Evolutionary conservation across 148 eudicot genomes (phyloP).

Genomic region (Camellia japonica): DNA sequence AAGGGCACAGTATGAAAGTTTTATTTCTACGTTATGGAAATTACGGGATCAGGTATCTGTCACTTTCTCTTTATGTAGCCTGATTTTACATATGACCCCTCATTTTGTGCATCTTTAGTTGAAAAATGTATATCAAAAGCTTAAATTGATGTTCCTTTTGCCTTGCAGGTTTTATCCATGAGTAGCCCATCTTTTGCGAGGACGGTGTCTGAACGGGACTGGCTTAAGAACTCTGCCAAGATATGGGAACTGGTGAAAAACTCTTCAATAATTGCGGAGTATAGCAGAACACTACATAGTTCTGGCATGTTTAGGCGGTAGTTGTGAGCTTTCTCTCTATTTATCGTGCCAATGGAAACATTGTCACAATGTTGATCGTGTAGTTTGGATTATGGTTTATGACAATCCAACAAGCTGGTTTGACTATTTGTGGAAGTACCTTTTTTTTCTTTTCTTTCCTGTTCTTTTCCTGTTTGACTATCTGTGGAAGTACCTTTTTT

Average conservation of each 20-base stretch:
- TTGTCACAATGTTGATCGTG: neutral
- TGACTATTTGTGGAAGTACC: neutral
- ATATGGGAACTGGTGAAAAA: conserved; percentile 83
- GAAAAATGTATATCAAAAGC: neutral
- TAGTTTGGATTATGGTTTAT: neutral
- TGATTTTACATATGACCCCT: too few relatives aligned
- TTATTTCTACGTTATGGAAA: conserved; percentile 51
- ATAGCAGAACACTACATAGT: conserved; percentile 57
- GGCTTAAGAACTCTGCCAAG: conserved; percentile 86
- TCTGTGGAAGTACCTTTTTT: neutral
- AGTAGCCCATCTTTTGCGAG: conserved; percentile 58
- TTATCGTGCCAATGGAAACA: neutral
- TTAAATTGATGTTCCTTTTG: neutral
- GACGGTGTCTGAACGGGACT: conserved; percentile 75
- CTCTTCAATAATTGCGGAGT: conserved; percentile 62
- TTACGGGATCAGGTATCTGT: conserved; percentile 63
- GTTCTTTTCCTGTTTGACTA: neutral
- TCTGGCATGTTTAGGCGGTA: conserved; percentile 70
- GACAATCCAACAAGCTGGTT: neutral
- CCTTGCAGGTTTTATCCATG: conserved; percentile 62
- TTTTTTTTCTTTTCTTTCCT: neutral
- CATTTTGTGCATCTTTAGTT: neutral
- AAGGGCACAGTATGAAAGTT: conserved; percentile 52
- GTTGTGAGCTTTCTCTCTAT: neutral
- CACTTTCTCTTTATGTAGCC: neutral